Evolutionary conservation across 192 early-diverging fungal genomes (phyloP).

Genomic region (Umbelopsis vinacea): DNA sequence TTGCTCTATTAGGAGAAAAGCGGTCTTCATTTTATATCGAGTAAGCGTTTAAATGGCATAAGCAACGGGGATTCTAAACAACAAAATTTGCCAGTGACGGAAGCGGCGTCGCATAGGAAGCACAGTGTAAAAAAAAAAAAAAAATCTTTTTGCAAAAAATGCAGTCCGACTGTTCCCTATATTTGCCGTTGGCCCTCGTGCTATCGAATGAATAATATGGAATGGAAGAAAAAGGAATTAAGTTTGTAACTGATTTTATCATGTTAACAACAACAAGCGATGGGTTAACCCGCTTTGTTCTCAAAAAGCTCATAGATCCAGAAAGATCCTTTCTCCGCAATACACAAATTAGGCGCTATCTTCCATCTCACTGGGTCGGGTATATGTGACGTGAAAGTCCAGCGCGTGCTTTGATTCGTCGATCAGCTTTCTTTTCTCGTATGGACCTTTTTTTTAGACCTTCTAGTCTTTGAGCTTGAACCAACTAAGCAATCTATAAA

Average conservation of each 20-base stretch:
- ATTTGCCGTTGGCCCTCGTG: not conserved
- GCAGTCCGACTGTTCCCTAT: slow-evolving; percentile 8
- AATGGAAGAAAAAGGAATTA: not conserved
- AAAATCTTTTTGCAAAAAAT: too few relatives aligned
- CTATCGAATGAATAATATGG: not conserved
- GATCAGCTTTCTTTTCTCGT: slow-evolving; percentile 23
- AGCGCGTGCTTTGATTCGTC: slow-evolving; percentile 23
- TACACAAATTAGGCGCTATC: slow-evolving; percentile 21
- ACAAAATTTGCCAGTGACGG: slow-evolving; percentile 7
- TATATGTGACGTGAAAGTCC: slow-evolving; percentile 17
- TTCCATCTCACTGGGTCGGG: slow-evolving; percentile 14
- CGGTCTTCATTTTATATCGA: not conserved
- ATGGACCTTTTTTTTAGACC: slow-evolving; percentile 20
- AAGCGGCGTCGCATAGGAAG: slow-evolving; percentile 13
- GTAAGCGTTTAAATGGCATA: not conserved
- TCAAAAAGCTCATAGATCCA: slow-evolving; percentile 7
- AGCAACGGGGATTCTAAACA: not conserved
- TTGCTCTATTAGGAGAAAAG: too few relatives aligned
- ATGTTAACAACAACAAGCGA: too few relatives aligned
- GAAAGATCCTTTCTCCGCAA: slow-evolving; percentile 21
- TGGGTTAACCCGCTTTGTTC: not conserved
- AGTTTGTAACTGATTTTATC: not conserved
- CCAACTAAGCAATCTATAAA: slow-evolving; percentile 21
- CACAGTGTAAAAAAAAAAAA: not conserved
- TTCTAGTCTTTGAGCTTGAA: slow-evolving; percentile 25